Base-by-base conservation (phyloP, 495 filamentous ascomycete genomes). In the Physcia stellaris region DNA sequence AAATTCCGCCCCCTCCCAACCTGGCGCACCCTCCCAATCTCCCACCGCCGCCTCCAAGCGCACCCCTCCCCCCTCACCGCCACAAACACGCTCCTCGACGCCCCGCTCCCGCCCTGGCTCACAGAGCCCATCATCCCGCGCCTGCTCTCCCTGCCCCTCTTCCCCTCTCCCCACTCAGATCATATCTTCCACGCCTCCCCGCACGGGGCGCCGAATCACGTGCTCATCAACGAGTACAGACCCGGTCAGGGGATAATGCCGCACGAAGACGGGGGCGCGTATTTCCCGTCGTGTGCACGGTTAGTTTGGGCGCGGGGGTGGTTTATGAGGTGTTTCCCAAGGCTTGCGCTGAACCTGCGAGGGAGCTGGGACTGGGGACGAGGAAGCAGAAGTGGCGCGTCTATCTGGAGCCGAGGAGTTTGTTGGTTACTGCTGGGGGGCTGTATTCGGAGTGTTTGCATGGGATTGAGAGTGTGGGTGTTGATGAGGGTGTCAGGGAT, bases 161-260 rank as follows among this genome's bases (percentile, higher is more conserved):
- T 21, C 32, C 37, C 10, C 51, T 53, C 29, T 38, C 48, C 15
- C 49, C 63, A 66, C 13, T 46, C 39, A 3, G 55, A 75, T 0
- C 57, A 59, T 33, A 65, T 94, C 17, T 95, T 94, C 57, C 52
- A 57, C 2, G 50, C 67, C 15, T 72, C 84, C 18, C 83, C 87
- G 19, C 87, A 95, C 48, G 42, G 59, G 7, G 63, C 57, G 3
- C 86, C 88, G 22, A 98, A 98, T 44, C 90, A 98, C 63, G 81
- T 90, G 32, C 67, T 98, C 13, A 71, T 96, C 28, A 98, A 98
- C 50, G 86, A 95, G 58, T 98, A 98, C 57, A 59, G 57, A 1
- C 76, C 83, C 0, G 84, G 83, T 1, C 80, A 94, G 46, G 90
- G 90, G 5, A 98, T 96, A 43, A 88, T 95, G 82, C 75, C 87